A percentile compares a stretch with the other conserved stretches of the same genome.
Evolutionary conservation across 495 filamentous ascomycete species (phyloP).

Genomic region (Paragyromitra xinjiangensis): DNA sequence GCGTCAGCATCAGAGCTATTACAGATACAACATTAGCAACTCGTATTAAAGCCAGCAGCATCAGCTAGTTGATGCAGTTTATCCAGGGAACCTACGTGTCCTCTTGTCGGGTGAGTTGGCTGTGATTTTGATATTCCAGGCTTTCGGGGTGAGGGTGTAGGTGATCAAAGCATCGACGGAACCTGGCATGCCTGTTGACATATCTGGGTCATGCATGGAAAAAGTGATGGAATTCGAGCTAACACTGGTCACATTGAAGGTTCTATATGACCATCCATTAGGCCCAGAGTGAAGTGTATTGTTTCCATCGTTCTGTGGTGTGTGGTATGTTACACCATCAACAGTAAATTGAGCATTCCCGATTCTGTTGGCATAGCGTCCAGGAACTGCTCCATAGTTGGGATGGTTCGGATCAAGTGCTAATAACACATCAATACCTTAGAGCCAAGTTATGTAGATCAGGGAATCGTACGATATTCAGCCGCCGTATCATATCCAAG

Average conservation of each 20-base stretch:
- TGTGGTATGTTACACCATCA: slow-evolving; percentile 63
- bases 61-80: not conserved
- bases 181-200: slow-evolving; percentile 78
- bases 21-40: slow-evolving; percentile 8
- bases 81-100: slow-evolving; percentile 60
- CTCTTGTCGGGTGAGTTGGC: slow-evolving; percentile 63
- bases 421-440: slow-evolving; percentile 7
- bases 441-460: slow-evolving; percentile 2
- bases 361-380: slow-evolving; percentile 68
- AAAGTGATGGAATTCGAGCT: slow-evolving; percentile 78
- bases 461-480: slow-evolving; percentile 61
- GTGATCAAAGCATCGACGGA: slow-evolving; percentile 76
- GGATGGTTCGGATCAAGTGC: slow-evolving; percentile 53
- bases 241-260: slow-evolving; percentile 68
- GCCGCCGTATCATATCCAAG: slow-evolving; percentile 65
- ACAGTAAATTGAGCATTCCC: slow-evolving; percentile 66
- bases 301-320: slow-evolving; percentile 65
- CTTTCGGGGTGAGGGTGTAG: slow-evolving; percentile 67
- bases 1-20: slow-evolving; percentile 70
- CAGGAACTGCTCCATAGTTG: slow-evolving; percentile 65
- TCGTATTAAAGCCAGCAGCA: not conserved
- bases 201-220: slow-evolving; percentile 70
- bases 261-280: slow-evolving; percentile 69
- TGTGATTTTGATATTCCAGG: slow-evolving; percentile 66
- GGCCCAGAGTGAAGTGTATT: slow-evolving; percentile 70